These are phyloP conservation scores for Cutaneotrichosporon sp. DNA, from an alignment of 1,284 basidiomycete genomes.

Conservation along the genomic window DNA sequence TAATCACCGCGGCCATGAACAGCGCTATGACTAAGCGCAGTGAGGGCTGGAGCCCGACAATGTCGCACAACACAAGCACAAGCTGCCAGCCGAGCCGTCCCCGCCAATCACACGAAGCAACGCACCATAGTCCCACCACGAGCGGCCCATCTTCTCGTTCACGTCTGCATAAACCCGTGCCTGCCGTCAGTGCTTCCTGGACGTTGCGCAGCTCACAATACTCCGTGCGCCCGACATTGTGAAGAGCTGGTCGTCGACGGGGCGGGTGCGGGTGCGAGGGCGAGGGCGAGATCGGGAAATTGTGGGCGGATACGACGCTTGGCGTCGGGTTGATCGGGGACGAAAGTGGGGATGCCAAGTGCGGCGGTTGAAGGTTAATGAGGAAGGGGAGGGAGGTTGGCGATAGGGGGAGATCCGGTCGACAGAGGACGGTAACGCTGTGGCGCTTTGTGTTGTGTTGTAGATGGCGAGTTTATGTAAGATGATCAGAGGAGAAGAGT, in stretches of 20 bases:
- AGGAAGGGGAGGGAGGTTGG: background rate
- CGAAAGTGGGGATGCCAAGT: background rate
- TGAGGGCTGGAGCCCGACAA: too few relatives aligned
- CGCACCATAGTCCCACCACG: constrained; percentile 64
- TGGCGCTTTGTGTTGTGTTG: background rate
- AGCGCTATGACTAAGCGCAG: too few relatives aligned
- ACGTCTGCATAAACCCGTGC: constrained; percentile 61
- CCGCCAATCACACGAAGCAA: constrained; percentile 10
- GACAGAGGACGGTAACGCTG: background rate
- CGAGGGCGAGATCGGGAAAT: constrained; percentile 2
- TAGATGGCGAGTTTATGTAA: background rate
- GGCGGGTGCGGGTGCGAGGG: background rate
- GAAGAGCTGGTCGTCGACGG: constrained; percentile 21
- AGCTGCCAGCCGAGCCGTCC: background rate
- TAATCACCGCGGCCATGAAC: too few relatives aligned
- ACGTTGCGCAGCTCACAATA: constrained; percentile 29
- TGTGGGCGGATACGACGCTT: background rate
- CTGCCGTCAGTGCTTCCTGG: constrained; percentile 26
- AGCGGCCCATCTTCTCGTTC: constrained; percentile 60
- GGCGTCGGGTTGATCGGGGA: background rate
- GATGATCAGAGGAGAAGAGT: too few relatives aligned
- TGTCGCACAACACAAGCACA: background rate
- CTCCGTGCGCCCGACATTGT: constrained; percentile 33
- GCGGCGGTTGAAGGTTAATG: background rate
- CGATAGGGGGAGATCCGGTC: background rate